Base-by-base conservation (phyloP, 805 yeast genomes). In the Metahyphopichia silvanorum region DNA sequence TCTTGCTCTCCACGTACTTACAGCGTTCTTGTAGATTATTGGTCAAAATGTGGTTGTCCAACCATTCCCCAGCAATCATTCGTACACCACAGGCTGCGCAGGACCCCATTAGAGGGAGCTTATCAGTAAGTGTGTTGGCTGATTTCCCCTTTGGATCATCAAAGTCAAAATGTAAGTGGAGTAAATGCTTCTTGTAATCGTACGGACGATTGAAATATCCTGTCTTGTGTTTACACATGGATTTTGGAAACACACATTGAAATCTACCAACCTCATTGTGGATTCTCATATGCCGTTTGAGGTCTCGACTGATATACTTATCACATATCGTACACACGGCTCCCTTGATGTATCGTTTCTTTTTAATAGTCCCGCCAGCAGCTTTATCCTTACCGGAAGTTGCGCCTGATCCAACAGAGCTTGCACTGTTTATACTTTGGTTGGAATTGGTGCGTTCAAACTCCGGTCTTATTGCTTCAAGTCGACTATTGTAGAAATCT, bases 1-100 rank as follows among this genome's bases (percentile, higher is more conserved):
- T 8, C 11, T 24, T 32, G 12, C 25, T 27, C 19, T 38, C 46
- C 4, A 51, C 42, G 34, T 27, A 55, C 1, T 41, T 45, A 42
- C 68, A 62, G 34, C 42, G 43, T 19, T 38, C 34, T 2, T 27
- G 31, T 5, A 9, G 15, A 22, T 61, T 52, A 8, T 46, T 40
- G n/a, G 65, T 52, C 35, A 71, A 49, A 8, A 79, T 69, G 48
- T 79, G 86, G 10, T 53, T 42, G 13, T 72, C 73, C 14, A 80
- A 55, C 86, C 86, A 80, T 13, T 64, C 71, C 17, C 57, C 57
- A 6, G 79, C 85, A 10, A 57, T 47, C 44, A 63, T 69, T 26
- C 69, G 47, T 12, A 47, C 50, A 1, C 80, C 79, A 49, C 86
- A 80, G 1, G 67, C 66, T 14, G 49, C 46, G 36, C 73, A 66